phyloP scores from a whole-genome alignment of 192 early-diverging fungal species.

The Coemansia sp. region DNA sequence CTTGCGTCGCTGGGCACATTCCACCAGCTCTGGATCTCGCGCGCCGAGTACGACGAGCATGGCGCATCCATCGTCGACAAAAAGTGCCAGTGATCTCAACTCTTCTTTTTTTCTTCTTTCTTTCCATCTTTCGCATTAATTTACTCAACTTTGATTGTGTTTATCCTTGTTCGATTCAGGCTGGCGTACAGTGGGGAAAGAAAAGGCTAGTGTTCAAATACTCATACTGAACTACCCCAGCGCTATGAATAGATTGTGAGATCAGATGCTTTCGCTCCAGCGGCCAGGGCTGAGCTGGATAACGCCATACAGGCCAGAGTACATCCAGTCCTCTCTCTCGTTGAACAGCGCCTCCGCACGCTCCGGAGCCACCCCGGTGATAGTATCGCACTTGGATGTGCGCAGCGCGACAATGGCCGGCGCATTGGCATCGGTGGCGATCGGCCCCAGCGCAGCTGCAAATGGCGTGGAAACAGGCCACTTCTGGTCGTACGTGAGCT shows the following conservation, averaged over 20 bases:
- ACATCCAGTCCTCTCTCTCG: conserved; percentile 60
- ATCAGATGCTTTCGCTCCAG: conserved; percentile 14
- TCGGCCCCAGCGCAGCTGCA: conserved; percentile 73
- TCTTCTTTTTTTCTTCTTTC: background rate
- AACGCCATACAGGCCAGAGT: conserved; percentile 73
- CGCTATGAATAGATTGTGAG: too few species aligned
- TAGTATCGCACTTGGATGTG: conserved; percentile 85
- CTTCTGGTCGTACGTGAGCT: conserved; percentile 87
- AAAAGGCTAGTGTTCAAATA: too few species aligned
- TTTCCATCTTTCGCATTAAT: background rate
- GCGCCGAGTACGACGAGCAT: conserved; percentile 90
- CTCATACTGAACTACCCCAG: too few species aligned
- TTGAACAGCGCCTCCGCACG: conserved; percentile 33
- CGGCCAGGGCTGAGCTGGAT: conserved; percentile 55
- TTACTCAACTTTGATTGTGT: too few species aligned
- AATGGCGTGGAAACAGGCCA: conserved; percentile 88
- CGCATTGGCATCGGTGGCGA: conserved; percentile 54
- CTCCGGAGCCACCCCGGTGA: conserved; percentile 65
- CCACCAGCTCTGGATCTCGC: conserved; percentile 98
- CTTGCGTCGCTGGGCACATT: conserved; percentile 93
- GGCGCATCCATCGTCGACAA: conserved; percentile 84
- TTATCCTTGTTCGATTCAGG: too few species aligned
- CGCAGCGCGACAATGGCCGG: conserved; percentile 74
- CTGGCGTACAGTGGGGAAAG: too few species aligned
- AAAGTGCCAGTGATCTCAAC: conserved; percentile 58